Evolutionary conservation across 2,329 filamentous ascomycete species (phyloP).

Genomic region (Colletotrichum agaves): DNA sequence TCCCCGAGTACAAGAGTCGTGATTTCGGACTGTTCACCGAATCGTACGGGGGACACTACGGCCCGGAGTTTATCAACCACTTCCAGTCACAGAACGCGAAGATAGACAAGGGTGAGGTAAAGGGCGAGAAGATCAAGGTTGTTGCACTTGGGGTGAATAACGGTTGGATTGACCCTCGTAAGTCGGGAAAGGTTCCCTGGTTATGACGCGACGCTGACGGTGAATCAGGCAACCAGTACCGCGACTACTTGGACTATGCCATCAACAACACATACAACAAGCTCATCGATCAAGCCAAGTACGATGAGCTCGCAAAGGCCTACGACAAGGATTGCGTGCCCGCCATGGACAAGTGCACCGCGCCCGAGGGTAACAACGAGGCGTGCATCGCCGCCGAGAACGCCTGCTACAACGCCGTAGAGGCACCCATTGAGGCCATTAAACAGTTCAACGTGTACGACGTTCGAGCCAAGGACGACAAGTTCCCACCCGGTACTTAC

Average conservation of each 20-base stretch:
- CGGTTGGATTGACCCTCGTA: slow-evolving; percentile 60
- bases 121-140: slow-evolving; percentile 58
- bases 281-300: slow-evolving; percentile 39
- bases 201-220: background rate
- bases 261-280: slow-evolving; percentile 55
- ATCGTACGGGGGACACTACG: slow-evolving; percentile 69
- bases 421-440: slow-evolving; percentile 38
- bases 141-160: slow-evolving; percentile 68
- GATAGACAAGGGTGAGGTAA: slow-evolving; percentile 55
- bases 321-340: slow-evolving; percentile 42
- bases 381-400: slow-evolving; percentile 43
- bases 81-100: slow-evolving; percentile 66
- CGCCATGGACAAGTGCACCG: slow-evolving; percentile 37
- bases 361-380: slow-evolving; percentile 39
- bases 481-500: slow-evolving; percentile 54
- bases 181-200: background rate
- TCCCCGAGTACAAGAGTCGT: slow-evolving; percentile 69
- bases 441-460: slow-evolving; percentile 59
- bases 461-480: slow-evolving; percentile 52
- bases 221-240: slow-evolving; percentile 46
- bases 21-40: slow-evolving; percentile 66
- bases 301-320: slow-evolving; percentile 20
- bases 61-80: slow-evolving; percentile 65
- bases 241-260: slow-evolving; percentile 55
- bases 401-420: slow-evolving; percentile 43